Conservation (phyloP, 805 yeast genomes). For the Deakozyma indianensis region DNA sequence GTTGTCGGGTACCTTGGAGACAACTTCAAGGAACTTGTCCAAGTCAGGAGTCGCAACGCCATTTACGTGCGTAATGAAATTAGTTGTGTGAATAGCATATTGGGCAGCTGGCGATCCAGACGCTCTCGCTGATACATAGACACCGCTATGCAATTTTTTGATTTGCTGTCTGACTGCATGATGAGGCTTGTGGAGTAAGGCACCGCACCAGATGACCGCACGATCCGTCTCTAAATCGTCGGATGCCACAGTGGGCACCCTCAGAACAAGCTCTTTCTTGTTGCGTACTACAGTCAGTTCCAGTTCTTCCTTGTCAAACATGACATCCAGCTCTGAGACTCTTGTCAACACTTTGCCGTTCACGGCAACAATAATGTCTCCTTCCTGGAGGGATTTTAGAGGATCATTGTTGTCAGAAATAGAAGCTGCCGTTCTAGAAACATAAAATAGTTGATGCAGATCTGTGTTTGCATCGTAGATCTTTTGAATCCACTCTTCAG, state of each 20-base stretch:
- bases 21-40: constrained; percentile 49
- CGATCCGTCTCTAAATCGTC: constrained; percentile 45
- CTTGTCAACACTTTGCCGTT: constrained; percentile 51
- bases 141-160: constrained; percentile 62
- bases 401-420: constrained; percentile 19
- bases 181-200: constrained; percentile 76
- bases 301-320: constrained; percentile 29
- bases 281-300: constrained; percentile 58
- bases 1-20: constrained; percentile 59
- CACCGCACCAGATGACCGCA: constrained; percentile 72
- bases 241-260: constrained; percentile 52
- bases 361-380: constrained; percentile 66
- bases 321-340: constrained; percentile 47
- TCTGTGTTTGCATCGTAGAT: constrained; percentile 51
- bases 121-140: constrained; percentile 63
- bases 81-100: constrained; percentile 63
- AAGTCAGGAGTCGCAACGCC: constrained; percentile 59
- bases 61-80: constrained; percentile 81
- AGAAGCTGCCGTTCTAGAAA: constrained; percentile 42
- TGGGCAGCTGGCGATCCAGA: constrained; percentile 80
- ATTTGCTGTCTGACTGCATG: constrained; percentile 81
- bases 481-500: constrained; percentile 63
- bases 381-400: constrained; percentile 26
- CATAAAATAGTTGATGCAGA: constrained; percentile 59
- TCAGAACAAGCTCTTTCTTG: constrained; percentile 44